Percentiles rank a stretch among this genome's conserved stretches.
Evolutionary conservation across 1,139 yeast genomes (phyloP).

Genomic region (Diutina ranongensis): DNA sequence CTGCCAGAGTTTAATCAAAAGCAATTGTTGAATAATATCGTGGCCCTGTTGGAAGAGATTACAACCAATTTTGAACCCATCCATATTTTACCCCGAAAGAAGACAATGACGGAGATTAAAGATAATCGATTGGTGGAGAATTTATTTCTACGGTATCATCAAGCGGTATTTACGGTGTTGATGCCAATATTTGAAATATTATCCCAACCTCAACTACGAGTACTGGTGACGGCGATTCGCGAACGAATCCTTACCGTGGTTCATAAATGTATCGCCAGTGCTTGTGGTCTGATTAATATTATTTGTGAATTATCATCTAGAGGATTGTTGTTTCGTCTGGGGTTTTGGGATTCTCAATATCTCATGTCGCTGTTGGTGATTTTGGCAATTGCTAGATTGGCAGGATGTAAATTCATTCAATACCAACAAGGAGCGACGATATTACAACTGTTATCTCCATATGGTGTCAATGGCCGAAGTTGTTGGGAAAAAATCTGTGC

Average conservation of each 20-base stretch:
- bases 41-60: conserved; percentile 20
- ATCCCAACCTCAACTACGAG: conserved; percentile 32
- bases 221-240: conserved; percentile 23
- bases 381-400: conserved; percentile 12
- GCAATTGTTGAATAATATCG: conserved; percentile 20
- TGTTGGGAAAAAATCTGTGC: neutral
- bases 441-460: neutral
- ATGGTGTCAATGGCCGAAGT: neutral
- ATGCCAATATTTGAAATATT: conserved; percentile 33
- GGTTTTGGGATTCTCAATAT: conserved; percentile 44
- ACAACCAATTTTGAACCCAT: conserved; percentile 23
- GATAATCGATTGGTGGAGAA: conserved; percentile 22
- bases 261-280: conserved; percentile 8
- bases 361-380: conserved; percentile 29
- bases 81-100: conserved; percentile 16
- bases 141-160: conserved; percentile 35
- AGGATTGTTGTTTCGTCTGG: conserved; percentile 29
- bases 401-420: neutral
- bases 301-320: conserved; percentile 23
- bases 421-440: neutral
- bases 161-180: conserved; percentile 30
- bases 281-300: conserved; percentile 30
- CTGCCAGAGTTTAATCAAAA: conserved; percentile 29
- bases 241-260: conserved; percentile 22
- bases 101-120: conserved; percentile 9